Evolutionary conservation across 2,329 filamentous ascomycete genomes (phyloP), one percentile per base, ranked within the genome.

Genomic region (Aspergillus novofumigatus): DNA sequence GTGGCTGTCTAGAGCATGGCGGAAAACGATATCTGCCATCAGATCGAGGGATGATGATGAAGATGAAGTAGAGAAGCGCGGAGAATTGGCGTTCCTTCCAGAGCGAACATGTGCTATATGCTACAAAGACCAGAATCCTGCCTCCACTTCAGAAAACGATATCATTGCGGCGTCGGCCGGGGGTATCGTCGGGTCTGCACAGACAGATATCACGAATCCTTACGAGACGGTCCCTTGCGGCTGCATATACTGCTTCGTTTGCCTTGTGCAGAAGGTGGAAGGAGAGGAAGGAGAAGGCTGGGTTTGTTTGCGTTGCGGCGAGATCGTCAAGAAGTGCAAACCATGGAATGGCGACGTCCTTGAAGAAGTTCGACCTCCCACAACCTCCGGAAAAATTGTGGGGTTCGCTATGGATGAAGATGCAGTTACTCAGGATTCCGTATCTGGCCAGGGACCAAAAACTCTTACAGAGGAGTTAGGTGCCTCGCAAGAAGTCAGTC

Each of bases 41-140:
- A 72, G 79, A 45, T 72, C 78, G 1, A 67, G 73, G 50, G 75
- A 75, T 6, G 79, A 80, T 1, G 79, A 80, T 1, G 78, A 81
- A 20, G 78, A 81, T 5, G 76, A 78, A 11, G 77, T 74, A 2
- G 72, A 75, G 29, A 76, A 81, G 52, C 82, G 81, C 51, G 92
- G 92, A 54, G 91, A 96, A 71, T 83, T 91, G 51, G 83, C 84
- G 0, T 97, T 96, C 73, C 79, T 99, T 28, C 94, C 94, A 0
- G 92, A 97, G 74, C 81, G 93, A 58, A 97, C 93, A 0, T 99
- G 94, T 73, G 92, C 92, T 51, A 97, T 99, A 62, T 99, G 94
- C 77, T 97, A 97, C 73, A 87, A 92, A 67, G 92, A 96, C 65
- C 91, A 96, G 72, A 97, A 95, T 70, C 83, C 89, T 9, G 76